Evolutionary conservation across 345 rosid genomes (phyloP).

Genomic region (Citropsis articulata): DNA sequence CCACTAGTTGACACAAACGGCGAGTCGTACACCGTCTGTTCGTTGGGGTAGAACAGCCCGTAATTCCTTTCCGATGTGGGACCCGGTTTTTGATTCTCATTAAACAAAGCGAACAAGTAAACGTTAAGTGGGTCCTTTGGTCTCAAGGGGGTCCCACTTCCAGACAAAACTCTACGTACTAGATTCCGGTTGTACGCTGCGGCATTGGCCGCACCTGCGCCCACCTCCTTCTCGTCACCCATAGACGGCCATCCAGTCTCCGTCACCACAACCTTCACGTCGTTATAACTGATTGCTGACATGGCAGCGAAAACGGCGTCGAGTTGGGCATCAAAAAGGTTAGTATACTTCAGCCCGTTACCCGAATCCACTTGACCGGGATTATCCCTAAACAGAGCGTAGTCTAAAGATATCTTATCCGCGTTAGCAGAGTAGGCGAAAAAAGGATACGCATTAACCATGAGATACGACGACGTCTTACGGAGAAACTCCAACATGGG

Average conservation of each 20-base stretch:
- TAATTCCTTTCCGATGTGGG: slow-evolving; percentile 91
- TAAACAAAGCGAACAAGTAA: slow-evolving; percentile 79
- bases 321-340: slow-evolving; percentile 79
- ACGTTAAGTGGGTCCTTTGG: slow-evolving; percentile 64
- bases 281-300: slow-evolving; percentile 59
- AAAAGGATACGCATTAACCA: slow-evolving; percentile 88
- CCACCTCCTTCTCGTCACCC: slow-evolving; percentile 78
- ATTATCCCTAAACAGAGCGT: slow-evolving; percentile 66
- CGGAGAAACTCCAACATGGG: slow-evolving; percentile 74
- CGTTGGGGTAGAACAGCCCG: slow-evolving; percentile 80
- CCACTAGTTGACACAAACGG: slow-evolving; percentile 31
- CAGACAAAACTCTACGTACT: slow-evolving; percentile 57
- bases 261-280: slow-evolving; percentile 60
- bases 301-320: slow-evolving; percentile 91
- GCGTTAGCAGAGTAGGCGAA: slow-evolving; percentile 74
- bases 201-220: slow-evolving; percentile 65
- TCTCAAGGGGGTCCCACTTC: slow-evolving; percentile 79
- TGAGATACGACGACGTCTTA: slow-evolving; percentile 58
- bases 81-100: slow-evolving; percentile 79
- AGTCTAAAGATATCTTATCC: slow-evolving; percentile 60
- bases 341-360: slow-evolving; percentile 64
- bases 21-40: slow-evolving; percentile 71
- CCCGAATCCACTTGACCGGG: slow-evolving; percentile 74
- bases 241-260: slow-evolving; percentile 98
- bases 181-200: slow-evolving; percentile 84